phyloP scores from a whole-genome alignment of 2,329 filamentous ascomycete genomes.

The Waltergamsia citrina region DNA sequence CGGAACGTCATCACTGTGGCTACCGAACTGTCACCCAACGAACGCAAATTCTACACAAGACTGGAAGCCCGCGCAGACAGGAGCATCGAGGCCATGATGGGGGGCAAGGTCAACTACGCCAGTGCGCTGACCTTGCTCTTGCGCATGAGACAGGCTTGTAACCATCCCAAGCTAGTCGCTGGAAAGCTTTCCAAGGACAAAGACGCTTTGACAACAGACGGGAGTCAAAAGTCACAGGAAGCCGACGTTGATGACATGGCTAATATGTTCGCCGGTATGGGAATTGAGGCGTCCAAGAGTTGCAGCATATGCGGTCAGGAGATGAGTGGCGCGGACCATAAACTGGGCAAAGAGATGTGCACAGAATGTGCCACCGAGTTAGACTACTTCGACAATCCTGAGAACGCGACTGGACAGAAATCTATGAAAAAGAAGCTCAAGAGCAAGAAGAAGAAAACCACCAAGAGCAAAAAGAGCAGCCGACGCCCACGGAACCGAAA shows the following conservation, averaged over 20 bases:
- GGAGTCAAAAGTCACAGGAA: conserved; percentile 34
- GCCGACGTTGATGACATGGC: conserved; percentile 74
- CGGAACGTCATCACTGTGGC: conserved; percentile 77
- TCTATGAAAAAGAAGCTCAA: conserved; percentile 25
- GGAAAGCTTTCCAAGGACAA: conserved; percentile 80
- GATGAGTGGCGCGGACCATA: conserved; percentile 40
- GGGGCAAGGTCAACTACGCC: conserved; percentile 69
- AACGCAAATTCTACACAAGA: conserved; percentile 77
- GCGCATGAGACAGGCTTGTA: conserved; percentile 84
- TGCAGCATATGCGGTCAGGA: conserved; percentile 77
- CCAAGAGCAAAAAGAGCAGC: conserved; percentile 10
- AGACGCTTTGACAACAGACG: conserved; percentile 66
- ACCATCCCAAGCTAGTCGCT: conserved; percentile 83
- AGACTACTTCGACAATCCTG: conserved; percentile 45
- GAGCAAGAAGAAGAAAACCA: conserved; percentile 25
- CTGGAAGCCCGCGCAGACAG: conserved; percentile 78
- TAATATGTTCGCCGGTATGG: conserved; percentile 77
- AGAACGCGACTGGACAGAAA: conserved; percentile 28
- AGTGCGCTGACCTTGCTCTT: conserved; percentile 89
- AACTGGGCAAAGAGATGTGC: conserved; percentile 45
- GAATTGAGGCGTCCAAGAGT: conserved; percentile 58
- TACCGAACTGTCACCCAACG: conserved; percentile 68
- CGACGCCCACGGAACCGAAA: conserved; percentile 38
- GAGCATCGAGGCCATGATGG: conserved; percentile 84
- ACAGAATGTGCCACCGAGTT: conserved; percentile 68